Conservation (phyloP, 345 rosid species). For the Erodium maritimum region DNA sequence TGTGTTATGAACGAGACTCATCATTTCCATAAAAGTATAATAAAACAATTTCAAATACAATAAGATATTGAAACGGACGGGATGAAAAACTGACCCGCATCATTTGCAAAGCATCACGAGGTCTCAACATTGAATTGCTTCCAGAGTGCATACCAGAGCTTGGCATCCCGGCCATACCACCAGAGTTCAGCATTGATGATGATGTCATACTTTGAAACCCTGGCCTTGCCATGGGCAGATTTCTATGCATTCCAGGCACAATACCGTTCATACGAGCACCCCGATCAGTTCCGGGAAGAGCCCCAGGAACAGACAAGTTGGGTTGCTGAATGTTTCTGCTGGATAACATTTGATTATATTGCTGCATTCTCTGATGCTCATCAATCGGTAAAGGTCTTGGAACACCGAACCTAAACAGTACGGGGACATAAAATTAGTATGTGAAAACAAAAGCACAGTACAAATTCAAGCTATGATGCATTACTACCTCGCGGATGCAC, state of each 20-base stretch:
- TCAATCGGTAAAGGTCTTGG: conserved; percentile 60
- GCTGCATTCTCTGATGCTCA: conserved; percentile 78
- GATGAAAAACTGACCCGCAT: conserved; percentile 52
- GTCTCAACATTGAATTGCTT: conserved; percentile 58
- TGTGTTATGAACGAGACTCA: neutral
- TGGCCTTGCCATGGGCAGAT: conserved; percentile 62
- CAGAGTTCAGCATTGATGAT: conserved; percentile 52
- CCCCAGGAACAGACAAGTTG: conserved; percentile 55
- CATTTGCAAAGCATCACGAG: conserved; percentile 64
- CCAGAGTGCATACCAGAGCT: conserved; percentile 61
- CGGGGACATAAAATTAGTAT: conserved; percentile 10
- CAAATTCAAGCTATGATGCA: conserved; percentile 9
- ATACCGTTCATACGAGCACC: conserved; percentile 50
- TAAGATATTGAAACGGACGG: neutral
- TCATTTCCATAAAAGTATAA: neutral
- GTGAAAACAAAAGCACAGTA: conserved; percentile 8
- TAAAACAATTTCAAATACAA: neutral
- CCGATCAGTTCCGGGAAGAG: conserved; percentile 53
- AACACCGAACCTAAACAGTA: conserved; percentile 37
- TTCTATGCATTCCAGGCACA: conserved; percentile 60
- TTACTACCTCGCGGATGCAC: conserved; percentile 45
- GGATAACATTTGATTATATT: conserved; percentile 51
- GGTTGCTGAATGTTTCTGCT: conserved; percentile 64
- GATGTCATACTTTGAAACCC: conserved; percentile 71
- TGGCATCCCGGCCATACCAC: conserved; percentile 63